Evolutionary conservation across 805 yeast species (phyloP), one percentile per base, ranked within the genome.

Genomic region (Hanseniaspora pseudoguilliermondii): DNA sequence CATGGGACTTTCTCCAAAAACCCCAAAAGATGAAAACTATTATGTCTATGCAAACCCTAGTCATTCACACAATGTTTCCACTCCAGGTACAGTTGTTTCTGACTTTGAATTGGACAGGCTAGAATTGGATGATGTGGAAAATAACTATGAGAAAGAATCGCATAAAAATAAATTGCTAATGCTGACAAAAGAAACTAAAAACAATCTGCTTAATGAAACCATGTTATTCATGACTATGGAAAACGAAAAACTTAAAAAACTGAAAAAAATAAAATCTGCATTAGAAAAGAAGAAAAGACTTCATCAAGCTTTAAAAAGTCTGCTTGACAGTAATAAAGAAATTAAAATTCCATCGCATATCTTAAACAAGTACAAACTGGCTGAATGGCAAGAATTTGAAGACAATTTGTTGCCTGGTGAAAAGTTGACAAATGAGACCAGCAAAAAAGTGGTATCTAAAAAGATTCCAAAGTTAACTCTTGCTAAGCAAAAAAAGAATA

Each of bases 1-100:
- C 11, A 46, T 10, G 10, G 15, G 42, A 5, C 6, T 42, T 2
- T 72, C 76, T 11, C 76, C 76, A 18, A 73, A 72, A 57, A 71
- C 75, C 0, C 76, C 76, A 21, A 71, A 67, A 55, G 73, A 73
- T 18, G 68, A 71, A 20, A 65, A 64, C 10, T 54, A 61, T 29
- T 63, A 60, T 25, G 64, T 63, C 2, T 68, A 66, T 5, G 41
- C 49, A 27, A 21, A 7, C n/a, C 29, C 54, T 10, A 5, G 36
- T 3, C 35, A 42, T n/a, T 8, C 20, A 34, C 48, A 35, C 6
- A 25, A 16, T 16, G 43, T 51, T 4, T 51, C 55, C 2, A 52
- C 49, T 6, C 49, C 55, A 27, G 46, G 46, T 2, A 52, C 49
- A 5, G 49, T 44, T 18, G 55, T 52, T 1, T 52, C 55, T 15